Evolutionary conservation across 2,329 filamentous ascomycete species (phyloP), one percentile per base, ranked within the genome.

Genomic region (Fusarium caatingaense): DNA sequence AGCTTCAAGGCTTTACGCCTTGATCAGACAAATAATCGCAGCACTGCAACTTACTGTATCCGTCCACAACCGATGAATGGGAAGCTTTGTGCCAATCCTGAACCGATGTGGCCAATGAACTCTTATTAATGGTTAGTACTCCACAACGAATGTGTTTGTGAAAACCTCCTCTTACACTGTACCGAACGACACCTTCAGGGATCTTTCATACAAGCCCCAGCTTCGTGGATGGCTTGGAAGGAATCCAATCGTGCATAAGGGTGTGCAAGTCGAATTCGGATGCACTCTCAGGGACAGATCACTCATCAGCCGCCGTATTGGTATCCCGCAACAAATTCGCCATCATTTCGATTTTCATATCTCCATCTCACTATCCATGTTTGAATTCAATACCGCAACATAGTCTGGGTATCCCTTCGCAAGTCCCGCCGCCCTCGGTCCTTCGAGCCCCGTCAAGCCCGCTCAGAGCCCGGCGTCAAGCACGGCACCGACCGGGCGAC

Each of bases 161-260:
- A 55, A 64, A 69, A 56, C 55, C 44, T 49, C 44, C 37, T 67
- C 59, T 63, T 67, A 64, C 67, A 70, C 48, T 55, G 60, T 64
- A 66, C 60, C 45, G 28, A 44, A 53, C 54, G 40, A 59, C 27
- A 50, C 34, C 32, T 62, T 62, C 63, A 46, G 66, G 63, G 57
- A 67, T 63, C 63, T 63, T 40, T 47, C 63, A 67, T 62, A 62
- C 62, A 62, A 61, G 63, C 62, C 64, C 56, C 56, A 47, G 56
- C 62, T 66, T 62, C 45, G 30, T 56, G 50, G 34, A 66, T 61
- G 56, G 51, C 45, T 45, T 66, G 44, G 30, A 60, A 66, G 56
- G 47, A 60, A 67, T 66, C 45, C 28, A 62, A 42, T 18, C 51
- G 30, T 51, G 28, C 50, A 50, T 30, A 56, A 60, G 49, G 63